Percentiles rank a stretch among this genome's conserved stretches.
These are phyloP conservation scores for Chaetomium strumarium DNA, from an alignment of 2,329 filamentous ascomycete genomes.

Conservation along the genomic window DNA sequence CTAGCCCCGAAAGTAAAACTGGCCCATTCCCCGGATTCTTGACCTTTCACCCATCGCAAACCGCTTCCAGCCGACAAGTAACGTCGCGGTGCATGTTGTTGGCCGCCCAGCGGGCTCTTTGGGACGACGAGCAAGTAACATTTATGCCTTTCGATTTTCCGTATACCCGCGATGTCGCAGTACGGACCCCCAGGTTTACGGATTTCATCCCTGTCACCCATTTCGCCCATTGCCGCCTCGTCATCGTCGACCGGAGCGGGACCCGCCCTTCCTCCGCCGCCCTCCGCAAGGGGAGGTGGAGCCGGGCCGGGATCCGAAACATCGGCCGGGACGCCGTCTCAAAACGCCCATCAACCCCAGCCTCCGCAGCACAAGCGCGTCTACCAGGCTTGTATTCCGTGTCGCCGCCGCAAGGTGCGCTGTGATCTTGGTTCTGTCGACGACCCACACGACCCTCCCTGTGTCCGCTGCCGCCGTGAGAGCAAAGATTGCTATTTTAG, in stretches of 20 bases:
- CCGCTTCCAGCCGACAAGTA: conserved; percentile 24
- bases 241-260: conserved; percentile 18
- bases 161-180: conserved; percentile 23
- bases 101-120: neutral
- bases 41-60: conserved; percentile 29
- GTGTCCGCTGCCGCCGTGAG: conserved; percentile 87
- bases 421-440: conserved; percentile 72
- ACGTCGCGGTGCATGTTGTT: neutral
- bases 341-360: conserved; percentile 7
- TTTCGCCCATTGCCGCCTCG: conserved; percentile 22
- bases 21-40: conserved; percentile 18
- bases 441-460: conserved; percentile 89
- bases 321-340: conserved; percentile 16
- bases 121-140: neutral
- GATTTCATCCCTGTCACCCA: conserved; percentile 20
- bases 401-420: conserved; percentile 55
- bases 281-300: conserved; percentile 13
- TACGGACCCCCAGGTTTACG: conserved; percentile 22
- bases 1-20: conserved; percentile 20
- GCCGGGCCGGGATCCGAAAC: conserved; percentile 15
- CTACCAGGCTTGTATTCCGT: conserved; percentile 59
- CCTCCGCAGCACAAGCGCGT: conserved; percentile 52
- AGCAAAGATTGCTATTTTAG: conserved; percentile 98
- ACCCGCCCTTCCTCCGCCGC: conserved; percentile 15
- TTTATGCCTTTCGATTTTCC: neutral